phyloP scores from a whole-genome alignment of 2,329 filamentous ascomycete genomes.

The Cadophora sp. region DNA sequence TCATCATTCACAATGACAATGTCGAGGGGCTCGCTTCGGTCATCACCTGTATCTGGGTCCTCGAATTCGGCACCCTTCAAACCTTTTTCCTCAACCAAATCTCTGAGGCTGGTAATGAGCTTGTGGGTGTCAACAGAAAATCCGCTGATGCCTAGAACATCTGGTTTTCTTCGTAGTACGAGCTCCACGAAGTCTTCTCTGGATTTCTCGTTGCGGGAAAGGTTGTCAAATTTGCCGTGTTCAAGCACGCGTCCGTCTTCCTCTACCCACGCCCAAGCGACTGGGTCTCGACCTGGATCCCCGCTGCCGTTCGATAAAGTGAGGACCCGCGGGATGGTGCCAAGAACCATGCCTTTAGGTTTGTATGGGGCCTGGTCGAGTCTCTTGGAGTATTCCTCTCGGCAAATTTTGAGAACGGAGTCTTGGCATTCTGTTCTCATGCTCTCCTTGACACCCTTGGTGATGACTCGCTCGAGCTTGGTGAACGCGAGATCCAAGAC shows the following conservation, averaged over 20 bases:
- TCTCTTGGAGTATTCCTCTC: constrained; percentile 86
- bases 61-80: constrained; percentile 83
- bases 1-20: constrained; percentile 95
- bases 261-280: constrained; percentile 92
- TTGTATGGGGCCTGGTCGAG: constrained; percentile 97
- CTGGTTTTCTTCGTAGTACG: constrained; percentile 79
- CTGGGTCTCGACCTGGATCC: constrained; percentile 74
- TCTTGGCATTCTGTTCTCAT: constrained; percentile 94
- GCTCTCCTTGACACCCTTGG: constrained; percentile 93
- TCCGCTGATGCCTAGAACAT: constrained; percentile 89
- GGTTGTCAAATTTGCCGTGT: constrained; percentile 84
- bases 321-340: constrained; percentile 86
- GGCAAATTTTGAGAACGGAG: constrained; percentile 84
- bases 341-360: constrained; percentile 88
- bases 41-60: constrained; percentile 77
- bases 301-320: constrained; percentile 87
- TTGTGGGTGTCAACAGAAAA: constrained; percentile 87
- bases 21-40: constrained; percentile 80
- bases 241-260: constrained; percentile 90
- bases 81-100: constrained; percentile 78
- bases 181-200: constrained; percentile 78
- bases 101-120: constrained; percentile 80
- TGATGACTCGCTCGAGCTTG: constrained; percentile 83
- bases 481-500: constrained; percentile 81
- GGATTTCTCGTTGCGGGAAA: constrained; percentile 73